Conservation (phyloP, 306 rosid genomes). For the Dalbergia oliveri region DNA sequence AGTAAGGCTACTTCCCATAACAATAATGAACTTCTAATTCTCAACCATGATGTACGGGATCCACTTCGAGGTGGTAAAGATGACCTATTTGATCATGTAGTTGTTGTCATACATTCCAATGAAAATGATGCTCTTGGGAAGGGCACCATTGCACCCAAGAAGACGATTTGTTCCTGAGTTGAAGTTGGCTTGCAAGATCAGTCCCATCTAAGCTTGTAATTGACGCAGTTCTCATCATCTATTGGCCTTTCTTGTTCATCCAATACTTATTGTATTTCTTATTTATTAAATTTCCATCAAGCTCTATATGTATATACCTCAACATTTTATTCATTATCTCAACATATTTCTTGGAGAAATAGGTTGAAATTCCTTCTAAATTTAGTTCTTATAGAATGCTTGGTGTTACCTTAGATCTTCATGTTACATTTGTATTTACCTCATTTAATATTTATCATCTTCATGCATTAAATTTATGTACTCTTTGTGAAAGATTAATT, state of each 20-base stretch:
- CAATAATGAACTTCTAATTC: slow-evolving; percentile 1
- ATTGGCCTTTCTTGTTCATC: neutral
- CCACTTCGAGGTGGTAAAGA: slow-evolving; percentile 94
- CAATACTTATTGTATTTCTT: neutral
- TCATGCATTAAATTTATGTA: neutral
- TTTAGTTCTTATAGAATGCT: neutral
- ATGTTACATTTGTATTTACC: neutral
- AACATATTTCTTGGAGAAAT: slow-evolving; percentile 12
- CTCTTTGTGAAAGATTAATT: too few relatives aligned
- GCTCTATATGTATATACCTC: slow-evolving; percentile 27
- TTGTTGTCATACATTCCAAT: slow-evolving; percentile 71
- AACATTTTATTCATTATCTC: slow-evolving; percentile 34
- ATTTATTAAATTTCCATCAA: slow-evolving; percentile 3
- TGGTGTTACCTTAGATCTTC: slow-evolving; percentile 20
- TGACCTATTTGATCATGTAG: slow-evolving; percentile 71
- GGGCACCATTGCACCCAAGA: too few relatives aligned
- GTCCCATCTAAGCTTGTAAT: slow-evolving; percentile 67
- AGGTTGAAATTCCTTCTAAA: slow-evolving; percentile 17
- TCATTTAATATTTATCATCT: neutral
- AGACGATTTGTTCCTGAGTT: slow-evolving; percentile 87
- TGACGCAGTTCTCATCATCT: slow-evolving; percentile 20
- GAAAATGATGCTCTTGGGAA: slow-evolving; percentile 80
- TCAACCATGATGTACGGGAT: slow-evolving; percentile 65
- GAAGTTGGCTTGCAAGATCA: slow-evolving; percentile 67
- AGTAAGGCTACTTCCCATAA: too few relatives aligned